phyloP scores from a whole-genome alignment of 768 basidiomycete genomes.

The Dioszegia hungarica region DNA sequence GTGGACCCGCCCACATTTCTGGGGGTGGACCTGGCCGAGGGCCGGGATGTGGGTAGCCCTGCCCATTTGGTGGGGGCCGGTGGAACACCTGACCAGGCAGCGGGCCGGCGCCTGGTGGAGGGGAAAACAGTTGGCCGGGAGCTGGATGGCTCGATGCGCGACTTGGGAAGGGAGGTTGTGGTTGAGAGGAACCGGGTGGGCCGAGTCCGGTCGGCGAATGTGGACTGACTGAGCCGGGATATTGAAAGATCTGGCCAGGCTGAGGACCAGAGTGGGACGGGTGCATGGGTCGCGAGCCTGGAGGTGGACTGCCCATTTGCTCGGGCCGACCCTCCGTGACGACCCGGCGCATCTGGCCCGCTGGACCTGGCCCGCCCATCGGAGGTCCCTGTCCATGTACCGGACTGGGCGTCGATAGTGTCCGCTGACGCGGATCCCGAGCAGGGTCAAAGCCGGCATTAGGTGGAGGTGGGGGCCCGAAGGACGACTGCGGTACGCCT shows the following conservation, averaged over 20 bases:
- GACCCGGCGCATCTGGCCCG: constrained; percentile 25
- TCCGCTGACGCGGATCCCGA: constrained; percentile 23
- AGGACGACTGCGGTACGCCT: constrained; percentile 36
- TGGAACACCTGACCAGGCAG: constrained; percentile 36
- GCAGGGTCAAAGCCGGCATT: constrained; percentile 3
- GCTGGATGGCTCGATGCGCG: constrained; percentile 20
- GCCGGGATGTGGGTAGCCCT: not conserved
- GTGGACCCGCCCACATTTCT: not conserved
- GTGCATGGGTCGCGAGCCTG: not conserved
- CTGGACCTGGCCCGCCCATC: constrained; percentile 1
- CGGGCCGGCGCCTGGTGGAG: constrained; percentile 19
- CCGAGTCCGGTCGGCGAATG: not conserved
- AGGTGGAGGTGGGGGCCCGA: constrained; percentile 31
- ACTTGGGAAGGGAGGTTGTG: constrained; percentile 10
- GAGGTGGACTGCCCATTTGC: not conserved
- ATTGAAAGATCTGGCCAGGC: constrained; percentile 47
- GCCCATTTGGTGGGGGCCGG: constrained; percentile 8
- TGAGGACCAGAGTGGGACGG: constrained; percentile 35
- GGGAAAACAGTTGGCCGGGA: constrained; percentile 38
- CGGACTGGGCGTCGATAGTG: constrained; percentile 26
- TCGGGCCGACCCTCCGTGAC: constrained; percentile 34
- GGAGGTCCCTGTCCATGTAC: not conserved
- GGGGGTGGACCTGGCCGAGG: not conserved
- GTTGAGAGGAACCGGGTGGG: not conserved
- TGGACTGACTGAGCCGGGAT: constrained; percentile 23